A percentile compares a stretch with the other conserved stretches of the same genome.
phyloP scores from a whole-genome alignment of 345 rosid genomes.

The Sisymbrium irio region DNA sequence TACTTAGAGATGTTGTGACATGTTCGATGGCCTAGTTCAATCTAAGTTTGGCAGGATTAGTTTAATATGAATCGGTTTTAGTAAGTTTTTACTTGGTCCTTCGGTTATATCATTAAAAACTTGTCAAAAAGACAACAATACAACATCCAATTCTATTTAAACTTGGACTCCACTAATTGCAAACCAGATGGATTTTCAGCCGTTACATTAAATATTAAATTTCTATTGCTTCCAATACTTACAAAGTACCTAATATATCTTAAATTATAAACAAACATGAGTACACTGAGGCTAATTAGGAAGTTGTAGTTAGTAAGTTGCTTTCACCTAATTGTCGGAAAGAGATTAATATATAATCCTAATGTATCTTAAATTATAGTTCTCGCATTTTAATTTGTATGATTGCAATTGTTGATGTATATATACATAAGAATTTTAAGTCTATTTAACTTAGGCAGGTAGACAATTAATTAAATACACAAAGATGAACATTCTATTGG shows the following conservation, averaged over 20 bases:
- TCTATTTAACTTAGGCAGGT: not conserved
- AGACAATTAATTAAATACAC: not conserved
- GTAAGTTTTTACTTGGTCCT: not conserved
- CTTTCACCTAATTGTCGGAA: conserved; percentile 21
- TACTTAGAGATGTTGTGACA: conserved; percentile 4
- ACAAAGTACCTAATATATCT: conserved; percentile 2
- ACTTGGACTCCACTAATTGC: not conserved
- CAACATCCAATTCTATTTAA: not conserved
- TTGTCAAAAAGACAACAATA: not conserved
- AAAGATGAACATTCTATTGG: not conserved
- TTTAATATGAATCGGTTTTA: not conserved
- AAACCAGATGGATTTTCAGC: not conserved
- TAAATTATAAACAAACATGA: conserved; percentile 22
- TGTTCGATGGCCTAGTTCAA: not conserved
- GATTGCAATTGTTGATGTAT: not conserved
- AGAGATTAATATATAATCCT: conserved; percentile 7
- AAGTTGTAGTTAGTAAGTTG: conserved; percentile 19
- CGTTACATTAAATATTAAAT: not conserved
- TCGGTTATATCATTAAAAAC: not conserved
- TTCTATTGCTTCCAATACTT: conserved; percentile 9
- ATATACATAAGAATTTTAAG: not conserved
- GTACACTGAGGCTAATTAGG: not conserved
- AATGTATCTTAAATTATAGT: not conserved
- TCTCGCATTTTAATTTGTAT: not conserved
- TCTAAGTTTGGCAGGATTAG: not conserved